phyloP scores from a whole-genome alignment of 805 yeast species.

The Ogataea dorogensis region DNA sequence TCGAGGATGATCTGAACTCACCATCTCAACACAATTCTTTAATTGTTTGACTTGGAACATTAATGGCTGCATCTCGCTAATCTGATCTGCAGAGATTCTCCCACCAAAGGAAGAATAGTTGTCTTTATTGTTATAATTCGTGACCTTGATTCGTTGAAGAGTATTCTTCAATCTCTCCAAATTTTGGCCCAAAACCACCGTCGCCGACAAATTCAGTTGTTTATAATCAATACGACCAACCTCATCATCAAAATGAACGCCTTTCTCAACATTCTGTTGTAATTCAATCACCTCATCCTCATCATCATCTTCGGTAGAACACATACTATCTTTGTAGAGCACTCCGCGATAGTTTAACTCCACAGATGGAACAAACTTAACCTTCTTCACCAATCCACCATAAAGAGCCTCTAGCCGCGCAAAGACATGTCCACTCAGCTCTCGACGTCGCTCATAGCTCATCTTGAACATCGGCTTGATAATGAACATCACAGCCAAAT shows the following conservation, averaged over 20 bases:
- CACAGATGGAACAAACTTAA: conserved; percentile 39
- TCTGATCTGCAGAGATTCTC: conserved; percentile 13
- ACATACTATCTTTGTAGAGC: conserved; percentile 36
- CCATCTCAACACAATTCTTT: conserved; percentile 32
- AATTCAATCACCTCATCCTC: conserved; percentile 16
- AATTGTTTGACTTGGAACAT: conserved; percentile 34
- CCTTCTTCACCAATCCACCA: conserved; percentile 25
- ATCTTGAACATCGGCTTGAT: conserved; percentile 41
- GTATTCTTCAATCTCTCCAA: conserved; percentile 31
- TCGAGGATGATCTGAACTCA: conserved; percentile 35
- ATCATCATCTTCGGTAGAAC: conserved; percentile 24
- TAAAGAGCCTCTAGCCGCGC: conserved; percentile 30
- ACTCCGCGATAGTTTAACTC: conserved; percentile 41
- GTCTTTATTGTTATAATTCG: conserved; percentile 25
- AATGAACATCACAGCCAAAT: conserved; percentile 32
- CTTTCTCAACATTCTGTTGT: conserved; percentile 14
- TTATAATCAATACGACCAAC: conserved; percentile 12
- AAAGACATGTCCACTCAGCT: conserved; percentile 32
- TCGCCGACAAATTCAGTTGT: conserved; percentile 11
- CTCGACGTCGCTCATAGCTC: conserved; percentile 40
- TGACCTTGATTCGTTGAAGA: conserved; percentile 27
- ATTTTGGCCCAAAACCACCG: conserved; percentile 23
- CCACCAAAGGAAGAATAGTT: conserved; percentile 14
- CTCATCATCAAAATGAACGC: conserved; percentile 29
- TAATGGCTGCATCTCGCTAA: conserved; percentile 38